Conservation (phyloP, 176 grass and related monocot species). For the Lolium perenne region DNA sequence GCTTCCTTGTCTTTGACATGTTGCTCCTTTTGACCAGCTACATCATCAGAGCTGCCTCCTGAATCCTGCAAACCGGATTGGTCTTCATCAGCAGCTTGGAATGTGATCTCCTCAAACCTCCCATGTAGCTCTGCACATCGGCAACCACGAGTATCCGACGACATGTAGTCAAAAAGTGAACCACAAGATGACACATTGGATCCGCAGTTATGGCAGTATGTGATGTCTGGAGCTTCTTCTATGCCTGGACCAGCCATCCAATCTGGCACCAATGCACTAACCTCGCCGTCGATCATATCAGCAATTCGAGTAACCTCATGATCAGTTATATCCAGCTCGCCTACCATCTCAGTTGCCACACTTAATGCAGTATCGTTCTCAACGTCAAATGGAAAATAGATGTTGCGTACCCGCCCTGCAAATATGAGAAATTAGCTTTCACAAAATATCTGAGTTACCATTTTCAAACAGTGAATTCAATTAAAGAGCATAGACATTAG, state of each 20-base stretch:
- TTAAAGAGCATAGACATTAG: conserved; percentile 11
- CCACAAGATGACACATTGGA: conserved; percentile 76
- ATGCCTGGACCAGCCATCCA: conserved; percentile 87
- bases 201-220: conserved; percentile 64
- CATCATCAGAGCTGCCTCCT: conserved; percentile 45
- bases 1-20: conserved; percentile 45
- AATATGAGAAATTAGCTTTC: conserved; percentile 45
- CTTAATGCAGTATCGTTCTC: conserved; percentile 83
- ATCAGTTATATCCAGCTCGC: conserved; percentile 88
- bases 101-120: conserved; percentile 83
- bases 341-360: conserved; percentile 89
- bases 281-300: conserved; percentile 92
- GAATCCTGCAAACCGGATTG: conserved; percentile 42
- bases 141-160: conserved; percentile 46
- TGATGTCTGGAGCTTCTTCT: conserved; percentile 59
- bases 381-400: conserved; percentile 86
- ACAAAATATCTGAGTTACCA: background rate
- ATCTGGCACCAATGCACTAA: conserved; percentile 74
- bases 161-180: conserved; percentile 75
- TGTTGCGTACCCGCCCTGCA: conserved; percentile 74
- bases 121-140: conserved; percentile 60
- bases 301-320: conserved; percentile 93
- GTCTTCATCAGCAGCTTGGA: conserved; percentile 56
- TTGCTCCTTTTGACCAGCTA: conserved; percentile 40
- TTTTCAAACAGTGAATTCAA: conserved; percentile 33